Evolutionary conservation across 352 stramenopile species (phyloP), one percentile per base, ranked within the genome.

Genomic region (Phytophthora hybrid): DNA sequence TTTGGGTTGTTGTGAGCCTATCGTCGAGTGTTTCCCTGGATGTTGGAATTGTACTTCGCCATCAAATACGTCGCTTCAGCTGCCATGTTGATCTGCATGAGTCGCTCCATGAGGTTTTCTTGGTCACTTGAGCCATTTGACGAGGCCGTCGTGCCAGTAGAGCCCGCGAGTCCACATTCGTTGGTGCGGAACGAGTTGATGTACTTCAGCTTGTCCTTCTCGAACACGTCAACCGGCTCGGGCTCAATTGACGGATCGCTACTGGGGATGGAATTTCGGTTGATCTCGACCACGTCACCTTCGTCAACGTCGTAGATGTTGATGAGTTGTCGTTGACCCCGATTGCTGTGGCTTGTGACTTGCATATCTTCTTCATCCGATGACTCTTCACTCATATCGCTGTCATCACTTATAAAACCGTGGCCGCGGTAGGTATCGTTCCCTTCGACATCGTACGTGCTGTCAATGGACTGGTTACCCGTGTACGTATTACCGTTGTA

Each of bases 61-160:
- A 91, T 87, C 55, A 90, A 74, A 58, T 92, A 92, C 66, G 85
- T 91, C 16, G 80, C 83, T 59, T 92, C 85, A 21, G 85, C 85
- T 4, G 83, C 72, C 74, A 88, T 83, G 69, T 90, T 92, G 69
- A 85, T 85, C 65, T 92, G 83, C 69, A 88, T 74, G 44, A 92
- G 75, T 19, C 85, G 76, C 63, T 90, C 76, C 80, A 90, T 87
- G 47, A 92, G 67, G 49, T 79, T 77, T 46, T 90, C 75, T 19
- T 81, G 72, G 49, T 84, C 74, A 37, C 56, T 78, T 29, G 63
- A 77, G 16, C 54, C 60, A 34, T 65, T 65, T 21, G 56, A 69
- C 61, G 63, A 58, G 37, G 66, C 23, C 32, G 56, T 68, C 6
- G 62, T 56, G 21, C 41, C 64, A 21, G 53, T 49, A 29, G 73